Evolutionary conservation across 2,329 filamentous ascomycete species (phyloP), one percentile per base, ranked within the genome.

Genomic region (Apiospora kogelbergensis): DNA sequence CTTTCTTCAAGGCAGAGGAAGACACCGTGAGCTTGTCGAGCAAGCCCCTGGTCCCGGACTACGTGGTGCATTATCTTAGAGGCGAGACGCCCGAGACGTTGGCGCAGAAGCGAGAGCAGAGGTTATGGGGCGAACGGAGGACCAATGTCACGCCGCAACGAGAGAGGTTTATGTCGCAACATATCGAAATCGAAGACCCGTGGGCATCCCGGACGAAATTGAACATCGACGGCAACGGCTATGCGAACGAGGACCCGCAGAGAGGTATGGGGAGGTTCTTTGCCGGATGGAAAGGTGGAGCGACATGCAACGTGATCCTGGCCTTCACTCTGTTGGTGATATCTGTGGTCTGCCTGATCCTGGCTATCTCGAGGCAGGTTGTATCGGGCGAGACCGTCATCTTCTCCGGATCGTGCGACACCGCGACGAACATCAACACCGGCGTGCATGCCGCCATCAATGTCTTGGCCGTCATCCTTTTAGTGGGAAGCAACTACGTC

Each of bases 61-160:
- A 88, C 72, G 83, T 88, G 48, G 80, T 86, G 71, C 84, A 86
- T 75, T 88, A 84, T 74, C 80, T 88, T 70, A 82, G 85, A 48
- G 85, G 85, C 63, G 86, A 88, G 76, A 88, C 85, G 1, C 85
- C 86, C 17, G 85, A 87, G 75, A 83, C 81, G 40, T 73, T 88
- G 24, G 85, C 85, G 6, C 78, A 79, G 68, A 82, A 84, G 72
- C 81, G 82, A 70, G 79, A 80, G 69, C 79, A 78, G 72, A 75
- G 72, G 41, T 71, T 74, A 70, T 76, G 78, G 75, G 79, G 77
- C 30, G 72, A 78, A 68, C 76, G 77, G 6, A 74, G 71, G 11
- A 76, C 80, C 68, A 77, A 78, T 6, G 70, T 82, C 63, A 78
- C 70, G 63, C 76, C 76, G 63, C 68, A 69, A 24, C 72, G 74